Base-by-base conservation (phyloP, 805 yeast genomes). In the Nakazawaea anatomiae region DNA sequence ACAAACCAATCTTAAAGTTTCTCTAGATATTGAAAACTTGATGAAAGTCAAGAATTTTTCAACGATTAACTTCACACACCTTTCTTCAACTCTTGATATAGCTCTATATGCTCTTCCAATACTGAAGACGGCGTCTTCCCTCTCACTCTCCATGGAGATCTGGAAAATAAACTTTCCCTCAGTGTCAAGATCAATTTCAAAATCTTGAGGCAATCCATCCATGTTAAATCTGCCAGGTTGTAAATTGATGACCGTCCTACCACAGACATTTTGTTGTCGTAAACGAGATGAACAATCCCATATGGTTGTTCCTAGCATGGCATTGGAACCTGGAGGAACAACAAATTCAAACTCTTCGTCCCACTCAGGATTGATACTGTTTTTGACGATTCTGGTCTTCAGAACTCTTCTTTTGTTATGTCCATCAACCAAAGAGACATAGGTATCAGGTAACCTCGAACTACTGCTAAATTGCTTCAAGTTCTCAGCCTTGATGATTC, bases 141-240 rank as follows among this genome's bases (percentile, higher is more conserved):
- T 76, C 58, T 91, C 96, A 48, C 81, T 78, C 60, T 91, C 97
- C 57, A 88, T 80, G 0, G 89, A 82, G 2, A 91, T 72, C 58
- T 83, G 82, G 3, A 90, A 66, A 44, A 77, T 64, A 2, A 94
- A 59, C 40, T 80, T 72, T 0, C 97, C 97, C 54, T 82, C 85
- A 1, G 85, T 69, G 56, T 83, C 87, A 35, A 84, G 65, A 54
- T 84, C 85, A 4, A 82, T 65, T 58, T 74, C 73, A 2, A 77
- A 65, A 38, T 83, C 84, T 56, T 76, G 77, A 0, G 92, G 85
- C 7, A 83, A 68, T 4, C 88, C 92, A 64, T 84, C 87, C 57
- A 81, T 85, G 48, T 76, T 75, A 60, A 79, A 85, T 8, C 46
- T 41, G 43, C 77, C 74, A 4, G 91, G 87, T 55, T 85, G 87